A percentile compares a stretch with the other conserved stretches of the same genome.
Conservation (phyloP, 306 rosid species). For the Casuarina glauca region DNA sequence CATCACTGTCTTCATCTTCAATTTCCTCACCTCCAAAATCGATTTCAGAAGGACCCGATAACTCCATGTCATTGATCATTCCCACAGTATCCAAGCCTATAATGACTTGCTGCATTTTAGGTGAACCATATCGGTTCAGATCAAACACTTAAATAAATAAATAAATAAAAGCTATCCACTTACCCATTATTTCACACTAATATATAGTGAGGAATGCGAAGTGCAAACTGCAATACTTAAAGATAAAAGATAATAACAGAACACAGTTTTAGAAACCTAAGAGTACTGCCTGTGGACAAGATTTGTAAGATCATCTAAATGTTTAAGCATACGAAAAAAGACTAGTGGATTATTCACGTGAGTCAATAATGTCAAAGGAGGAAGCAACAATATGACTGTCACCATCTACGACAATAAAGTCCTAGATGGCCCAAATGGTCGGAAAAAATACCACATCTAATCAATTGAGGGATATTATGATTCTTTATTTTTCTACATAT, state of each 20-base stretch:
- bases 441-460: background rate
- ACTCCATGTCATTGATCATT: conserved; percentile 80
- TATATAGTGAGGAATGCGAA: conserved; percentile 14
- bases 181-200: conserved; percentile 1
- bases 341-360: background rate
- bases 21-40: conserved; percentile 85
- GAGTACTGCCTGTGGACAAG: background rate
- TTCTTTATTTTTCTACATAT: no score
- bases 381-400: background rate
- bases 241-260: conserved; percentile 11
- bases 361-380: conserved; percentile 12
- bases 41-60: conserved; percentile 77
- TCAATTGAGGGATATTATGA: background rate
- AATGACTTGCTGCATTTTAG: conserved; percentile 81
- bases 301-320: conserved; percentile 11
- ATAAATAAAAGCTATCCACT: background rate
- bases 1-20: conserved; percentile 66
- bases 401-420: conserved; percentile 1
- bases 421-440: conserved; percentile 11
- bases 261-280: background rate
- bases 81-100: conserved; percentile 86
- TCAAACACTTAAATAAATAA: background rate
- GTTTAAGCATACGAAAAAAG: background rate
- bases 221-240: background rate
- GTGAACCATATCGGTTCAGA: conserved; percentile 23